Evolutionary conservation across 305 asterid genomes (phyloP), one percentile per base, ranked within the genome.

Genomic region (Solanum aculeatissimum): DNA sequence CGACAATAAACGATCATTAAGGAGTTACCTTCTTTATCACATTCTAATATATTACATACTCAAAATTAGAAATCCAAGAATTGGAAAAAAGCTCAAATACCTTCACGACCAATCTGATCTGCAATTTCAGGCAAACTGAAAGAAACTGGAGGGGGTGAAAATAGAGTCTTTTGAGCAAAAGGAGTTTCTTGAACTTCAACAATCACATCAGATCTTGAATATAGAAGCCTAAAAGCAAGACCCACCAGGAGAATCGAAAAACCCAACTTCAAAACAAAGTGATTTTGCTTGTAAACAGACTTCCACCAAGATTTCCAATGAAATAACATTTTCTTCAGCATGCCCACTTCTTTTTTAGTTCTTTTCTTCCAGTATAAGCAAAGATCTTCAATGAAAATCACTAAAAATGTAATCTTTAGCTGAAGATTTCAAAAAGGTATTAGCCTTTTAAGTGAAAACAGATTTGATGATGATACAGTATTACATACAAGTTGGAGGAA

Each of bases 241-340:
- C 89, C 93, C 84, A 91, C 87, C 14, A 94, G 60, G 7, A 96
- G 84, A 89, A 93, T 58, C 15, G 92, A 89, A 83, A 88, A 81
- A 25, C 93, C 96, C 81, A 93, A 57, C 91, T 92, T 94, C n/a
- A 91, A 35, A 75, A 89, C 84, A 65, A 88, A 87, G 87, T 88
- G 85, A 81, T 88, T 92, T 71, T 83, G 88, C 89, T 91, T 93
- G 63, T 87, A 88, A 29, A 88, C 49, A 57, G 89, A 66, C 84
- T 85, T 84, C 88, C 91, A 87, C 94, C 90, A 89, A 70, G 89
- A 87, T 81, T 90, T 90, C 92, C 89, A 92, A 16, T 83, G 83
- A 82, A 81, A 75, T 85, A 49, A 65, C 90, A 89, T 69, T 86
- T 86, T 90, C 87, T 86, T 91, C 86, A 82, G 88, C 96, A 81